A percentile compares a stretch with the other conserved stretches of the same genome.
Evolutionary conservation across 169 alveolate species (phyloP).

Genomic region (Eimeria zaria): DNA sequence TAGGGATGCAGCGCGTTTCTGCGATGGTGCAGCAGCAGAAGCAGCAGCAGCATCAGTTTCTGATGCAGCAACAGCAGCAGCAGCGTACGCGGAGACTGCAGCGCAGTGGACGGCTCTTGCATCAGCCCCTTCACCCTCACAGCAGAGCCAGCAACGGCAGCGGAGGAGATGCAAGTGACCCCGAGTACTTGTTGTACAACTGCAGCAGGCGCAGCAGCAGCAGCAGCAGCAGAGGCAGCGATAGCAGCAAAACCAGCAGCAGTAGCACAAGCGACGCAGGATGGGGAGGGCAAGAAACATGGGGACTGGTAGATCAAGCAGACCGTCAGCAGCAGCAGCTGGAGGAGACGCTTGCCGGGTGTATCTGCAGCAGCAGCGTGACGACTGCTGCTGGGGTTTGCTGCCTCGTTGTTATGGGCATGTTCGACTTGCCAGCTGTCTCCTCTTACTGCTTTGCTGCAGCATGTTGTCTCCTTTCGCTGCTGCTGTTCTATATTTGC

Average conservation of each 20-base stretch:
- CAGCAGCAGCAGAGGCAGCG: conserved; percentile 65
- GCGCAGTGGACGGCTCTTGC: conserved; percentile 1
- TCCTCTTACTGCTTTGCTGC: conserved; percentile 48
- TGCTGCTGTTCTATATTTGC: not conserved
- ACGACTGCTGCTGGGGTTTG: conserved; percentile 34
- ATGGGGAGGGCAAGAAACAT: not conserved
- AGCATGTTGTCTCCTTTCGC: conserved; percentile 50
- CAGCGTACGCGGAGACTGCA: conserved; percentile 1
- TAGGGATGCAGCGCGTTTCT: not conserved
- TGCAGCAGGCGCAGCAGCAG: conserved; percentile 62
- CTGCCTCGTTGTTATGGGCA: conserved; percentile 26
- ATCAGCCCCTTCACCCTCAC: not conserved
- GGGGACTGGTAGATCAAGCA: conserved; percentile 36
- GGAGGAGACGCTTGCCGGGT: conserved; percentile 12
- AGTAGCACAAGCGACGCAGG: conserved; percentile 39
- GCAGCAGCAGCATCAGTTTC: not conserved
- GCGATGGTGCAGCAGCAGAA: conserved; percentile 37
- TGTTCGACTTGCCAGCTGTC: conserved; percentile 36
- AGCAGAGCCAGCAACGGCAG: conserved; percentile 16
- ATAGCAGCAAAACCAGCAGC: conserved; percentile 16
- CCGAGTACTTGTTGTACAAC: not conserved
- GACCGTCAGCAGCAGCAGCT: conserved; percentile 72
- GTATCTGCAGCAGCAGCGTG: conserved; percentile 63
- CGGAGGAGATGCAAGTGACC: not conserved
- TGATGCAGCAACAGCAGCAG: conserved; percentile 3